These are phyloP conservation scores for Phytopythium sindhum DNA, from an alignment of 352 stramenopile genomes.

Conservation along the genomic window DNA sequence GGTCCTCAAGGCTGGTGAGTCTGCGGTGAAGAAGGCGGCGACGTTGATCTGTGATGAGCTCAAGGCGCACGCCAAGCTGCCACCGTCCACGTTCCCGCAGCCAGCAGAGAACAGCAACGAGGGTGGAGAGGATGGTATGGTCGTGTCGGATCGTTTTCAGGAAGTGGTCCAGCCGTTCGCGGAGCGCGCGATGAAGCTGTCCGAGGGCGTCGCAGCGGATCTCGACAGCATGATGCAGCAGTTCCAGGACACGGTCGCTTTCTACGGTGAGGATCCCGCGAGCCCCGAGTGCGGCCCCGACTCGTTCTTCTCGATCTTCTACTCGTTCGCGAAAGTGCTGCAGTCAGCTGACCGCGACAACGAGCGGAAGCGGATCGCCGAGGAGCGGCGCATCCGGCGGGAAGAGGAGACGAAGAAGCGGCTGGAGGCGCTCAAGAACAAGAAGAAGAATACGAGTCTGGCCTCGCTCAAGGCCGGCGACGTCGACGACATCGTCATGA, in stretches of 20 bases:
- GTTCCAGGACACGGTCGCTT: constrained; percentile 67
- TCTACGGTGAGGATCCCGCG: constrained; percentile 72
- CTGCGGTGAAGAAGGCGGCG: constrained; percentile 67
- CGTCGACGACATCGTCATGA: constrained; percentile 80
- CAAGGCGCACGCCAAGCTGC: constrained; percentile 61
- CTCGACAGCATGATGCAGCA: constrained; percentile 58
- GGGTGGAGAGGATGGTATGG: constrained; percentile 21
- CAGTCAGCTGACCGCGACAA: constrained; percentile 81
- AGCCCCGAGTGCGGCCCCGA: constrained; percentile 70
- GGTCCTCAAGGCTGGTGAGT: constrained; percentile 74
- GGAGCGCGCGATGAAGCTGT: constrained; percentile 57
- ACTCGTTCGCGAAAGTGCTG: constrained; percentile 80
- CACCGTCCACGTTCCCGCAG: constrained; percentile 29
- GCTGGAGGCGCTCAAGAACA: constrained; percentile 73
- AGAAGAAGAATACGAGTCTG: constrained; percentile 72
- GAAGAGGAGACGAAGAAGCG: constrained; percentile 81
- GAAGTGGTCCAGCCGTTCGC: constrained; percentile 74
- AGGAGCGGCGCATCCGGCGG: constrained; percentile 68
- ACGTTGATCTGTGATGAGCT: constrained; percentile 70
- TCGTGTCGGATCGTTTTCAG: constrained; percentile 70
- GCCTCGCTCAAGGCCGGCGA: constrained; percentile 74
- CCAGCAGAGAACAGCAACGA: constrained; percentile 8
- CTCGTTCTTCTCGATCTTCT: constrained; percentile 84
- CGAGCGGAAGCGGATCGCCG: constrained; percentile 77
- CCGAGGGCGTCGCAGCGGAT: constrained; percentile 47